Conservation (phyloP, 139 green algal species). For the Mychonastes homosphaera region DNA sequence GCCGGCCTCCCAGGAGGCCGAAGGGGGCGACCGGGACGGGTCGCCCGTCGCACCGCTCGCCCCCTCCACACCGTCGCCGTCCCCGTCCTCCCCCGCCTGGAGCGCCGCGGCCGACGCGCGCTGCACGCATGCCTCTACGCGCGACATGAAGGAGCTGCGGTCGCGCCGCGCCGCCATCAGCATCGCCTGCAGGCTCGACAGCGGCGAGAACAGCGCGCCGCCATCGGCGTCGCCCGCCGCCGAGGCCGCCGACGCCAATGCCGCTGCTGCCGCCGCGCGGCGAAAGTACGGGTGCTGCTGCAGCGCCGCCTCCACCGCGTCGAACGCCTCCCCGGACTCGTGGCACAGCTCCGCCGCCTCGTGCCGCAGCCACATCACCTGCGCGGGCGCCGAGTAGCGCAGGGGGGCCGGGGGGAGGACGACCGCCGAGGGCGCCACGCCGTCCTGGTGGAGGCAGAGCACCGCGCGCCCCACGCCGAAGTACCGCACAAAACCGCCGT, state of each 20-base stretch:
- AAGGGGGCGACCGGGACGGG: too few species aligned
- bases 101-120: background rate
- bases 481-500: conserved; percentile 64
- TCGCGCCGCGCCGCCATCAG: conserved; percentile 24
- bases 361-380: conserved; percentile 55
- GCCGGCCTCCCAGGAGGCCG: too few species aligned
- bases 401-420: conserved; percentile 34
- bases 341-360: conserved; percentile 29
- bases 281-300: conserved; percentile 26
- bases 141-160: conserved; percentile 25
- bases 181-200: conserved; percentile 11
- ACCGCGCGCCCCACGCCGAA: conserved; percentile 60
- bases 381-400: conserved; percentile 23
- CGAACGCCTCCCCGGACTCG: conserved; percentile 51
- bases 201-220: background rate
- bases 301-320: conserved; percentile 41
- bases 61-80: too few species aligned
- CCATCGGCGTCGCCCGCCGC: background rate
- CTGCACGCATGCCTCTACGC: conserved; percentile 2
- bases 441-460: conserved; percentile 63
- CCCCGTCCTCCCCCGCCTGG: too few species aligned
- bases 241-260: background rate
- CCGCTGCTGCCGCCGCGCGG: conserved; percentile 11
- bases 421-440: conserved; percentile 34
- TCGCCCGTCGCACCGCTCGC: too few species aligned